Evolutionary conservation across 257 asterid genomes (phyloP).

Genomic region (Misopates orontium): DNA sequence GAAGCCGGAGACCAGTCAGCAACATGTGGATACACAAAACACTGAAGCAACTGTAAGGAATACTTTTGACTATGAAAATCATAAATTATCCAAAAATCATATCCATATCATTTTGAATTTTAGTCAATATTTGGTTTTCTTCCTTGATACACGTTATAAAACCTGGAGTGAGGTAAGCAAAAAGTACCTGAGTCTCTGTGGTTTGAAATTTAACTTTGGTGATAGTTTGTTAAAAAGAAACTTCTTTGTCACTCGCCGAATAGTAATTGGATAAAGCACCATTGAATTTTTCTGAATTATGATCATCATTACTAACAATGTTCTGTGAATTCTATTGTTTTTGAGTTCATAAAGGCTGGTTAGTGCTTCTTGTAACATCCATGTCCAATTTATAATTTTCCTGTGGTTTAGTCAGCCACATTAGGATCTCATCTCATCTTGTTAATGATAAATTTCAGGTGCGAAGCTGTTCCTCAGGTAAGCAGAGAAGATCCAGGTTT

Average conservation of each 20-base stretch:
- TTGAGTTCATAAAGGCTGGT: conserved; percentile 2
- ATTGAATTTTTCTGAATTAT: neutral
- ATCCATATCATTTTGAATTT: neutral
- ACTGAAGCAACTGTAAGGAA: conserved; percentile 52
- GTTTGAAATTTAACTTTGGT: neutral
- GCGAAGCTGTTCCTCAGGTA: conserved; percentile 71
- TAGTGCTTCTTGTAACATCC: neutral
- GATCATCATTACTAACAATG: neutral
- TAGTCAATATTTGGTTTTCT: neutral
- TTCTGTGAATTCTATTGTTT: neutral
- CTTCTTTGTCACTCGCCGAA: neutral
- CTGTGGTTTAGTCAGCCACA: neutral
- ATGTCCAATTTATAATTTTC: neutral
- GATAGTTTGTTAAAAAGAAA: conserved; percentile 2
- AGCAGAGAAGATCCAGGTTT: conserved; percentile 63
- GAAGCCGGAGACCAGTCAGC: conserved; percentile 59
- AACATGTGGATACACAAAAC: conserved; percentile 43
- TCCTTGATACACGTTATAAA: too few species aligned
- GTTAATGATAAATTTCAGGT: conserved; percentile 47
- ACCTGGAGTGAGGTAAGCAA: neutral
- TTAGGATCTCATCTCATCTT: conserved; percentile 15
- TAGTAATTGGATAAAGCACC: neutral
- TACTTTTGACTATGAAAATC: conserved; percentile 18
- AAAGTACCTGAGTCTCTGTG: neutral
- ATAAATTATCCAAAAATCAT: conserved; percentile 16